These are phyloP conservation scores for Herpetospermum pedunculosum DNA, from an alignment of 306 rosid species.

Conservation along the genomic window DNA sequence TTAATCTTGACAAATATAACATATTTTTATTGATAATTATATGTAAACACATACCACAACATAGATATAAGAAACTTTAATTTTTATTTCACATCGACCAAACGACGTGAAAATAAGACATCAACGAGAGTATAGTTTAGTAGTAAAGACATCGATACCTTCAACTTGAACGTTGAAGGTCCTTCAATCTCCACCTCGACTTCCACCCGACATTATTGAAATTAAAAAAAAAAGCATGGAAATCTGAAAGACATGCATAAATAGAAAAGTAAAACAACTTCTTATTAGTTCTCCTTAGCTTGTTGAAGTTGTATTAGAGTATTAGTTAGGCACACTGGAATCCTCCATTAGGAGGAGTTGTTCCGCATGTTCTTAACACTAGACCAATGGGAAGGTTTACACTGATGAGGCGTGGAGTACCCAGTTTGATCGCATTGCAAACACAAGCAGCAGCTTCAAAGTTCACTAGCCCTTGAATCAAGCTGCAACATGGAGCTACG, in stretches of 20 bases:
- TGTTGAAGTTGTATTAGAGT: neutral
- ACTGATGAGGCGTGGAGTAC: slow-evolving; percentile 34
- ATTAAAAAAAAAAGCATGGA: neutral
- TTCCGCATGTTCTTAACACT: no score
- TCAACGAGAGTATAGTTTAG: neutral
- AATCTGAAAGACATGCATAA: neutral
- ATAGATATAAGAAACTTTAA: neutral
- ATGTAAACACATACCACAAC: no score
- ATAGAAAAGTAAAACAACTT: neutral
- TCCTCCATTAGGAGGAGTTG: no score
- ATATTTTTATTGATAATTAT: no score
- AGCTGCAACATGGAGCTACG: no score
- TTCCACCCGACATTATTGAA: neutral
- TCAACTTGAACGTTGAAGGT: neutral
- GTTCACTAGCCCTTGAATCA: slow-evolving; percentile 38
- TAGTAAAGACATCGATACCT: neutral
- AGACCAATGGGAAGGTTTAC: slow-evolving; percentile 38
- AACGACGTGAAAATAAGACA: neutral
- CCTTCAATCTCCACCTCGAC: neutral
- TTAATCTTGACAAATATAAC: no score
- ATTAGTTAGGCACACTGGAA: slow-evolving; percentile 38
- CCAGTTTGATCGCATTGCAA: slow-evolving; percentile 66
- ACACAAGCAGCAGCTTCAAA: slow-evolving; percentile 78
- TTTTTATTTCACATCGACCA: neutral
- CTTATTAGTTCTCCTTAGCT: neutral